Conservation (phyloP, 2,329 filamentous ascomycete species). For the Colletotrichum sp. region DNA sequence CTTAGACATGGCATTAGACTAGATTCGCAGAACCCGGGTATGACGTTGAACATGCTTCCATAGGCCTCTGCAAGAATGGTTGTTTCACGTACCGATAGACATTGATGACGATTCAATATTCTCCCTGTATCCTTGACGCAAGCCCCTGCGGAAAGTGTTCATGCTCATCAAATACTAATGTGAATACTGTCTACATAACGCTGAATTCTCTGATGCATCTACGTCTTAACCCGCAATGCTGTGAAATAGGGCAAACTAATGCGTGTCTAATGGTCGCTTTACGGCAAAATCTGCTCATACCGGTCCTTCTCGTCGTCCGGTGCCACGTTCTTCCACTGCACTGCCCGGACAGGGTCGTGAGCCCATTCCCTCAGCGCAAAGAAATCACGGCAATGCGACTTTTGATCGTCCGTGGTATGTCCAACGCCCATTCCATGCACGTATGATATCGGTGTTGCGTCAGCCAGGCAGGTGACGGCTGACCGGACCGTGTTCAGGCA, state of each 20-base stretch:
- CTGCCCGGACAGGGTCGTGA: background rate
- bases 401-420: conserved; percentile 7
- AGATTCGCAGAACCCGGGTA: background rate
- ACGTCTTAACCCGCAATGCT: background rate
- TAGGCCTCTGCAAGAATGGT: background rate
- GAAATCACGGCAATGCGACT: conserved; percentile 9
- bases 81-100: background rate
- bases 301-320: conserved; percentile 7
- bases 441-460: conserved; percentile 7
- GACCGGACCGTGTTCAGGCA: conserved; percentile 6
- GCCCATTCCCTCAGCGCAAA: conserved; percentile 10
- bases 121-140: rapidly evolving
- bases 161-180: background rate
- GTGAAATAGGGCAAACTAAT: background rate
- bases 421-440: conserved; percentile 8
- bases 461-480: conserved; percentile 1
- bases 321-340: background rate
- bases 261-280: background rate
- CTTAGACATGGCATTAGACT: background rate
- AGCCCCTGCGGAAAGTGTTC: background rate
- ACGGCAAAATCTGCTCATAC: background rate
- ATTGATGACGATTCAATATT: background rate
- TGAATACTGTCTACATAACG: background rate
- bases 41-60: background rate
- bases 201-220: background rate